Evolutionary conservation across 2,329 filamentous ascomycete species (phyloP), one percentile per base, ranked within the genome.

Genomic region (Penicillium sp.): DNA sequence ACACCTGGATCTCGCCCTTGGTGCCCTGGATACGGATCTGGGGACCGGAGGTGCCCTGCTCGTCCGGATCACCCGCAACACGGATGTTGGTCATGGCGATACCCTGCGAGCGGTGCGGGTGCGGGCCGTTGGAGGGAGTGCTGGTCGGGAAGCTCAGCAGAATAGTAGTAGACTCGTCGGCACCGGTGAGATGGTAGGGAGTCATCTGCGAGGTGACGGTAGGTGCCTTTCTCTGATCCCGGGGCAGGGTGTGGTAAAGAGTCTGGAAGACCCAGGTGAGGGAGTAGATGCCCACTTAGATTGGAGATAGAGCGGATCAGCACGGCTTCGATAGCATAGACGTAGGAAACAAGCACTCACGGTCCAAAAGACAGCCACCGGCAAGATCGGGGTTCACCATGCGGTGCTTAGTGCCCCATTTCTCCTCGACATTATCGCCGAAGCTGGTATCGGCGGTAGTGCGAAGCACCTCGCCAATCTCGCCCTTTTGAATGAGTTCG

Each of bases 221-320:
- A 5, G 91, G 91, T 1, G 81, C 66, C 69, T 89, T 81, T 61
- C 90, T 88, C 48, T 81, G 70, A 9, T 75, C 69, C 27, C 69
- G 79, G 2, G 85, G 80, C 65, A 92, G 87, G 3, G 88, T 83
- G 70, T 91, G 89, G 74, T 95, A 95, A 25, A 95, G 80, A 40
- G 87, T 87, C 74, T 95, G 90, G 80, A 92, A 95, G 44, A 94
- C 81, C 91, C 91, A 96, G 28, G 90, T 95, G 55, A 96, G 74
- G 42, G 89, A 84, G 76, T 96, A 96, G 71, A 96, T 88, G 55
- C 91, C 91, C 51, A 96, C 72, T 74, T 41, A 14, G 24, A 27
- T 41, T 27, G 2, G 5, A 25, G 10, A 41, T 5, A 27, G 13
- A 27, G 13, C 10, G 16, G 5, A 27, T 41, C 22, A 41, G 39